A percentile compares a stretch with the other conserved stretches of the same genome.
These are phyloP conservation scores for Diplodia seriata DNA, from an alignment of 2,329 filamentous ascomycete species.

Conservation along the genomic window DNA sequence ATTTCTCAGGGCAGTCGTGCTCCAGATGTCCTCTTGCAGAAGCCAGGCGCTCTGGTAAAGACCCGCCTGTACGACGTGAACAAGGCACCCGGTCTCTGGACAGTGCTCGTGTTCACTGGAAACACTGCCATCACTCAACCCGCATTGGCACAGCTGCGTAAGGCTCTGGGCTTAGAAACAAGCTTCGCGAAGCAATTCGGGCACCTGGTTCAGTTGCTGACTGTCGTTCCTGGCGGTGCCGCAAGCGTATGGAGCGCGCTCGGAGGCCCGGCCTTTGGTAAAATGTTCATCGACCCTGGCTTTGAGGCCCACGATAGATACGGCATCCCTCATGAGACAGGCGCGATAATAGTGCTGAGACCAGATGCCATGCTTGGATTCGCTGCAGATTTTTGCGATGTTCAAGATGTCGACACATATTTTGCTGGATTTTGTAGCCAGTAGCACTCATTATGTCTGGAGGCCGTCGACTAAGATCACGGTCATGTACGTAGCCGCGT, in stretches of 20 bases:
- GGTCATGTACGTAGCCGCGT: too few relatives aligned
- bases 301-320: slow-evolving; percentile 8
- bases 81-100: neutral
- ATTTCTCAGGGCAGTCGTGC: neutral
- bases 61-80: slow-evolving; percentile 1
- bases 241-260: slow-evolving; percentile 1
- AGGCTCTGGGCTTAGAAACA: neutral
- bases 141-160: neutral
- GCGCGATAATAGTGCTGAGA: slow-evolving; percentile 8
- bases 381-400: neutral
- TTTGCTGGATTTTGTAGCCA: neutral
- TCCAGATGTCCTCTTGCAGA: slow-evolving; percentile 11
- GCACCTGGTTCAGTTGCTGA: neutral
- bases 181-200: neutral
- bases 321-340: neutral
- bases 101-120: slow-evolving; percentile 6
- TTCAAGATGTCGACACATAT: slow-evolving; percentile 8
- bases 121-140: slow-evolving; percentile 1
- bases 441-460: neutral
- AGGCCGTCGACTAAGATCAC: too few relatives aligned
- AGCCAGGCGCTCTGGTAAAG: neutral
- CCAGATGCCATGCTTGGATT: slow-evolving; percentile 12
- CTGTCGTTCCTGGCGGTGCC: neutral
- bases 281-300: slow-evolving; percentile 11
- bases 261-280: slow-evolving; percentile 4